phyloP scores from a whole-genome alignment of 495 filamentous ascomycete genomes.

The Penicillium manginii region DNA sequence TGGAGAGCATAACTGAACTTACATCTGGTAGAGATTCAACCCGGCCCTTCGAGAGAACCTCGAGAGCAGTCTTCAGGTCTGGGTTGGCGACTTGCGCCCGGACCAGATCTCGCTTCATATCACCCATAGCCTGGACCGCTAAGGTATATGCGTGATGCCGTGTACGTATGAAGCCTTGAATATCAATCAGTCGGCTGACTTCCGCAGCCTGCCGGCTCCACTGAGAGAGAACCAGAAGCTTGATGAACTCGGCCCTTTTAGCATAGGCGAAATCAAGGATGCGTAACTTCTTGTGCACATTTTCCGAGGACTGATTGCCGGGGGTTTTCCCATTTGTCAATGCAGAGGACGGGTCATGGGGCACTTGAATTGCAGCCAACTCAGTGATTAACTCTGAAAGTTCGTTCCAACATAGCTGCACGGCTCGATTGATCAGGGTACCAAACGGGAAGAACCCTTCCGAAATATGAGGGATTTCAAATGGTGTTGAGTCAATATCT shows the following conservation, averaged over 20 bases:
- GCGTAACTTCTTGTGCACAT: slow-evolving; percentile 76
- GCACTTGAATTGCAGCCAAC: slow-evolving; percentile 66
- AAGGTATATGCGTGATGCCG: slow-evolving; percentile 60
- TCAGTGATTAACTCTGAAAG: slow-evolving; percentile 70
- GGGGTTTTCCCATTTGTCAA: slow-evolving; percentile 54
- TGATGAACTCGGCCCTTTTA: slow-evolving; percentile 77
- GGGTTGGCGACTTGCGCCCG: slow-evolving; percentile 76
- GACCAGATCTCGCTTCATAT: slow-evolving; percentile 69
- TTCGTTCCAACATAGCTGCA: slow-evolving; percentile 79
- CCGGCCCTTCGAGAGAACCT: slow-evolving; percentile 76
- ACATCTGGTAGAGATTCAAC: slow-evolving; percentile 79
- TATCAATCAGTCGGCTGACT: slow-evolving; percentile 82
- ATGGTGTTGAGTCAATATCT: slow-evolving; percentile 42
- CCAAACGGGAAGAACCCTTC: slow-evolving; percentile 72
- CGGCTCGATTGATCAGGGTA: slow-evolving; percentile 71
- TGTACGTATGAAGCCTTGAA: slow-evolving; percentile 69
- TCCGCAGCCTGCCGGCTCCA: slow-evolving; percentile 81
- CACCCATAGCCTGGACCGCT: slow-evolving; percentile 62
- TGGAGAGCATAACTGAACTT: slow-evolving; percentile 29
- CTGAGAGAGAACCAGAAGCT: slow-evolving; percentile 81
- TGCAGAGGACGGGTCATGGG: slow-evolving; percentile 35
- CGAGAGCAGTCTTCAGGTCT: slow-evolving; percentile 85
- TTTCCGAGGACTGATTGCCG: slow-evolving; percentile 66
- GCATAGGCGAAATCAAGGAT: slow-evolving; percentile 72
- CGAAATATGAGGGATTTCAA: slow-evolving; percentile 80